These are phyloP conservation scores for Solanum pinnatisectum DNA, from an alignment of 257 asterid genomes.

Conservation along the genomic window DNA sequence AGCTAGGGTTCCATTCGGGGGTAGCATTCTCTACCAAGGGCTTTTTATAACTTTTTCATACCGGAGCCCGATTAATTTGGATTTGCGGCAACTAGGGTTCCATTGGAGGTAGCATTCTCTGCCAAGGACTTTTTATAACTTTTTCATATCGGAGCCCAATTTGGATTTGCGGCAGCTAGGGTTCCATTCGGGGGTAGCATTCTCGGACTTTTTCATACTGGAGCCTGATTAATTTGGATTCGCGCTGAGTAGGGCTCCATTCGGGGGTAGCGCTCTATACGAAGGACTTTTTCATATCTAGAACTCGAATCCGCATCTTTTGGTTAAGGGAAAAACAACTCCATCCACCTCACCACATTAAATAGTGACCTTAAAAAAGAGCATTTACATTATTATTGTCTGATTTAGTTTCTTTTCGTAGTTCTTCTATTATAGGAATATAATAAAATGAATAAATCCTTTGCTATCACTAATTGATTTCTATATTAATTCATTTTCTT, in stretches of 20 bases:
- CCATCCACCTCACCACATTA: not conserved
- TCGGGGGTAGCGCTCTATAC: too few species aligned
- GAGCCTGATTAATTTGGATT: too few species aligned
- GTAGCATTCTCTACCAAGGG: not conserved
- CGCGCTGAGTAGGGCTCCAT: too few species aligned
- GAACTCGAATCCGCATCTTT: not conserved
- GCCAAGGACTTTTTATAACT: too few species aligned
- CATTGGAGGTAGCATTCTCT: too few species aligned
- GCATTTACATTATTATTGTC: not conserved
- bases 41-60: too few species aligned
- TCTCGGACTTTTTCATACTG: too few species aligned
- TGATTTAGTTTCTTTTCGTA: not conserved
- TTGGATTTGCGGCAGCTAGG: too few species aligned
- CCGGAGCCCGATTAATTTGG: rapidly evolving
- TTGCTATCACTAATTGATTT: not conserved
- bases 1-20: not conserved
- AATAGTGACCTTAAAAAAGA: not conserved
- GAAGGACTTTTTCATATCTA: not conserved
- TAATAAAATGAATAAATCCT: not conserved
- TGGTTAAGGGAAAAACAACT: not conserved
- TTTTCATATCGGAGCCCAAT: too few species aligned
- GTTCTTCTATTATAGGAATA: not conserved
- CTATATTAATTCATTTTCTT: not conserved
- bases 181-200: too few species aligned
- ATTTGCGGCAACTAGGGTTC: too few species aligned